Conservation (phyloP, 257 asterid genomes). For the Linaria vulgaris region DNA sequence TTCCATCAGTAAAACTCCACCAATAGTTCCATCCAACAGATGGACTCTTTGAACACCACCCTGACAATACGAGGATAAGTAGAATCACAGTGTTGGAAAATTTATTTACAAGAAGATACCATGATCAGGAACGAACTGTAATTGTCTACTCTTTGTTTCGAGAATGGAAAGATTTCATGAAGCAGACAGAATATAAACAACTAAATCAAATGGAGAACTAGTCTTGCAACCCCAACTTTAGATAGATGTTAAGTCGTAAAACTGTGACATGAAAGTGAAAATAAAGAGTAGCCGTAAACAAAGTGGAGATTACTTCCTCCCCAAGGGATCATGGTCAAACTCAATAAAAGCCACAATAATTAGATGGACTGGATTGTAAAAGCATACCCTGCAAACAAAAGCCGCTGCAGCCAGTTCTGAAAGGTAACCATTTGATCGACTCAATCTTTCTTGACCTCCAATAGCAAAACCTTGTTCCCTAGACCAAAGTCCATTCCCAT, state of each 20-base stretch:
- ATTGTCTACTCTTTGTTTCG: constrained; percentile 13
- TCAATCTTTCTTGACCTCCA: constrained; percentile 92
- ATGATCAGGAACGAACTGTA: constrained; percentile 3
- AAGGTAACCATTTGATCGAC: constrained; percentile 77
- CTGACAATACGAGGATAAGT: constrained; percentile 40
- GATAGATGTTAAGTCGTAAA: not conserved
- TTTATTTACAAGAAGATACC: constrained; percentile 1
- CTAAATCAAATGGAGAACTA: constrained; percentile 17
- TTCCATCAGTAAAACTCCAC: constrained; percentile 85
- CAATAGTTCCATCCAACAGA: constrained; percentile 86
- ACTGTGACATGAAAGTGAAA: not conserved
- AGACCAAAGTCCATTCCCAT: constrained; percentile 86
- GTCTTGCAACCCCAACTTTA: constrained; percentile 9
- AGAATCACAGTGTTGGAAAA: constrained; percentile 10
- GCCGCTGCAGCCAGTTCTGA: constrained; percentile 99
- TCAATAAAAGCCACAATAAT: constrained; percentile 14
- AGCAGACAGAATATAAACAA: constrained; percentile 1
- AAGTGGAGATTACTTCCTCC: not conserved
- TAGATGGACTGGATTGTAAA: constrained; percentile 11
- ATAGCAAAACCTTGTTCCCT: constrained; percentile 90
- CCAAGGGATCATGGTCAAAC: not conserved
- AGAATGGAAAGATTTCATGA: constrained; percentile 4
- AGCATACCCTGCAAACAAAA: constrained; percentile 88
- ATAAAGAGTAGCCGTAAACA: not conserved
- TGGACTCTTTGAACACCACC: constrained; percentile 97